These are phyloP conservation scores for Pseudopyrenochaeta lycopersici DNA, from an alignment of 2,329 filamentous ascomycete genomes.

Conservation along the genomic window DNA sequence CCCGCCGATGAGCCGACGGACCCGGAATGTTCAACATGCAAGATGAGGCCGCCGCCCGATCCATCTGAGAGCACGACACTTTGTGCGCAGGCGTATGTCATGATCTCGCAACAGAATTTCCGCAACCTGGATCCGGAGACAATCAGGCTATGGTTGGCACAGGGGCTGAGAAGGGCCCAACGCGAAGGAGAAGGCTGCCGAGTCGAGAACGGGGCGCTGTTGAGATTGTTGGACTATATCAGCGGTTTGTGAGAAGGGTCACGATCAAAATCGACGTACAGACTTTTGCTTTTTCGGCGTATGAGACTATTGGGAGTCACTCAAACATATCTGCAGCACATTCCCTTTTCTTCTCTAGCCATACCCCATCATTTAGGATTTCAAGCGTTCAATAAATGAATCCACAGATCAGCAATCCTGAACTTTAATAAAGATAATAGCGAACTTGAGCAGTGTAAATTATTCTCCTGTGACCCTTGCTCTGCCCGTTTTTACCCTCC, in stretches of 20 bases:
- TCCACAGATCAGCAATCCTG: too few relatives aligned
- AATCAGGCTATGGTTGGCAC: conserved; percentile 42
- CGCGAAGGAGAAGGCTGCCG: conserved; percentile 44
- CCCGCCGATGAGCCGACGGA: conserved; percentile 3
- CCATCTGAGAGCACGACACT: conserved; percentile 44
- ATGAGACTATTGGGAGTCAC: too few relatives aligned
- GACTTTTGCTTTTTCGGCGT: too few relatives aligned
- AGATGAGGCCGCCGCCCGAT: conserved; percentile 32
- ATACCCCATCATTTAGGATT: too few relatives aligned
- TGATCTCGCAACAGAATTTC: conserved; percentile 48
- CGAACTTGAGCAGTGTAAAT: too few relatives aligned
- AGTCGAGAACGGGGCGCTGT: conserved; percentile 45
- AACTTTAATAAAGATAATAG: too few relatives aligned
- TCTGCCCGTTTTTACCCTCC: too few relatives aligned
- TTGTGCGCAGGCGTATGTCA: conserved; percentile 44
- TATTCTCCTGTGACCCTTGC: too few relatives aligned
- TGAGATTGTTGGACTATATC: conserved; percentile 47
- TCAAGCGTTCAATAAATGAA: too few relatives aligned
- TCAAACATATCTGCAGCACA: too few relatives aligned
- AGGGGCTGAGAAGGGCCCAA: conserved; percentile 38
- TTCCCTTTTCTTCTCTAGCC: too few relatives aligned
- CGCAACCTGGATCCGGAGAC: conserved; percentile 40
- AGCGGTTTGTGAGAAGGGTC: conserved; percentile 32
- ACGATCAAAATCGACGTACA: too few relatives aligned
- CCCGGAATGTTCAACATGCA: conserved; percentile 39